Base-by-base conservation (phyloP, 192 early-diverging fungal genomes). In the Coemansia sp. region DNA sequence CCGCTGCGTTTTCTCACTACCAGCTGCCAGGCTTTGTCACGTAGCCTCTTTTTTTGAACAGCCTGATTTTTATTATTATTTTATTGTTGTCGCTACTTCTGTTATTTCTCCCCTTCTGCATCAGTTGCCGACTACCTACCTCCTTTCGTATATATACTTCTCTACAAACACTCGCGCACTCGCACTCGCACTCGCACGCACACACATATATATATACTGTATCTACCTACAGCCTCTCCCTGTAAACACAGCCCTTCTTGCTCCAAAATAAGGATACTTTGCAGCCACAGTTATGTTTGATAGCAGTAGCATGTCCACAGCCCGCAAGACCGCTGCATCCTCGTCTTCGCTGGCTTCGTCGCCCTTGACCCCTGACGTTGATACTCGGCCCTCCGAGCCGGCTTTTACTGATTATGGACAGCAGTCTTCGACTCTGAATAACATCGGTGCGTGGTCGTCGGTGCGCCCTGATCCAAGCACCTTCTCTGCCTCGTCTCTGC, bases 391-490 rank as follows among this genome's bases (percentile, higher is more conserved):
- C 7, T 11, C 67, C 17, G 72, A 81, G 31, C 73, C 66, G 6
- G 42, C 51, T 22, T 59, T 81, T 33, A 52, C 73, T 2, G 73
- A 75, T 34, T 69, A 18, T 28, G 48, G 49, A 22, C 55, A 22
- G 32, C 69, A 68, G 56, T 72, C 78, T 5, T 66, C 69, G 28
- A 75, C 73, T 2, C 69, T 81, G 28, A 67, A 81, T 42, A 67
- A 45, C 54, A 81, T 81, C 34, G 78, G 69, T 22, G 73, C 78
- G 5, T 81, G 78, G 78, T 72, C 78, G 3, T 45, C 73, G 18
- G 73, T 81, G 18, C 78, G 71, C 28, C 62, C 65, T 12, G 60
- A 48, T 8, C 73, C 72, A 14, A 32, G 61, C 18, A 45, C 68
- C 1, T 66, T 40, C 20, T 48, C 66, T 7, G 38, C 55, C 17